Percentiles rank a stretch among this genome's conserved stretches.
Conservation (phyloP, 176 grass and related monocot genomes). For the Sorghum bicolor region Sorghum_bicolor_NCBIv3 NC_012873.2:7415501-7416000, state of each 20-base stretch:
- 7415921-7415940: slow-evolving; percentile 16
- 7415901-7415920: slow-evolving; percentile 54
- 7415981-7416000: neutral
- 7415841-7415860: slow-evolving; percentile 35
- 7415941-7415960: slow-evolving; percentile 15
- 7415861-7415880: slow-evolving; percentile 58
- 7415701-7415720: slow-evolving; percentile 59
- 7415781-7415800: slow-evolving; percentile 51
- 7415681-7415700: slow-evolving; percentile 62
- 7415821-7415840: slow-evolving; percentile 45
- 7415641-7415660: slow-evolving; percentile 52
- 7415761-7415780: slow-evolving; percentile 52
- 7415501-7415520: neutral
- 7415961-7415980: neutral
- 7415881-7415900: slow-evolving; percentile 57
- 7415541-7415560: slow-evolving; percentile 68
- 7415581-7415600: slow-evolving; percentile 66
- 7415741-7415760: slow-evolving; percentile 71
- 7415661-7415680: slow-evolving; percentile 68
- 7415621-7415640: slow-evolving; percentile 60
- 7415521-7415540: slow-evolving; percentile 21
- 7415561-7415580: slow-evolving; percentile 85
- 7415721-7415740: slow-evolving; percentile 59
- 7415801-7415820: slow-evolving; percentile 67
- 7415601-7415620: slow-evolving; percentile 59